These are phyloP conservation scores for Dysphania ambrosioides DNA, from an alignment of 148 eudicot genomes.

Conservation along the genomic window DNA sequence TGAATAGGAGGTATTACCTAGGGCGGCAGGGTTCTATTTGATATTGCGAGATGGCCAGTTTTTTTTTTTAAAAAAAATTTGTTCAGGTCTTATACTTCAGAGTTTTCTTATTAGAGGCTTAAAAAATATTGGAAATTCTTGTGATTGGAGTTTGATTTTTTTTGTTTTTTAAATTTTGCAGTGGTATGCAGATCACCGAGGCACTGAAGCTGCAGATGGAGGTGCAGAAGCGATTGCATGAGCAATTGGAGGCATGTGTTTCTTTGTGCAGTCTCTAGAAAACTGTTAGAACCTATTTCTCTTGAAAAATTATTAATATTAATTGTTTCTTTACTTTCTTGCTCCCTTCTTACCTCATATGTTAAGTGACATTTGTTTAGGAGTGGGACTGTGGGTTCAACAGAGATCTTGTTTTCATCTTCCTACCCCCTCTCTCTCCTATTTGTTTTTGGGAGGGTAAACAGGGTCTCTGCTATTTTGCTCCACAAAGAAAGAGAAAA, in stretches of 20 bases:
- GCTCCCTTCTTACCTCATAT: not conserved
- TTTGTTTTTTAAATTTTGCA: no score
- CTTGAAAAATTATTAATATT: not conserved
- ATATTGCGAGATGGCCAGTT: not conserved
- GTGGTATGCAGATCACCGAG: conserved; percentile 49
- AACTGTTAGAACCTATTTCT: not conserved
- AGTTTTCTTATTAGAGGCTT: not conserved
- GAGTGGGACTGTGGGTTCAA: not conserved
- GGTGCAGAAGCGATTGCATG: conserved; percentile 58
- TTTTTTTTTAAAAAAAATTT: no score
- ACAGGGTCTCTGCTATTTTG: not conserved
- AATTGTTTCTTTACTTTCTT: not conserved
- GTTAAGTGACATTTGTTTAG: not conserved
- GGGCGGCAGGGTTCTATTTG: not conserved
- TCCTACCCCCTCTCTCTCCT: not conserved
- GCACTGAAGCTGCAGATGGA: conserved; percentile 62
- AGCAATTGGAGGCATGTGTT: conserved; percentile 54
- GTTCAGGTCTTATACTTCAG: not conserved
- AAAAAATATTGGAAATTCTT: not conserved
- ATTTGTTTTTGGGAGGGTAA: not conserved
- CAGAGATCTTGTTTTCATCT: not conserved
- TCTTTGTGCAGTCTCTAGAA: conserved; percentile 1
- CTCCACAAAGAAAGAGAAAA: not conserved
- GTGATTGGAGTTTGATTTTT: not conserved
- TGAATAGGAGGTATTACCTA: not conserved